Evolutionary conservation across 1,139 yeast species (phyloP), one percentile per base, ranked within the genome.

Genomic region (Pichia sp.): DNA sequence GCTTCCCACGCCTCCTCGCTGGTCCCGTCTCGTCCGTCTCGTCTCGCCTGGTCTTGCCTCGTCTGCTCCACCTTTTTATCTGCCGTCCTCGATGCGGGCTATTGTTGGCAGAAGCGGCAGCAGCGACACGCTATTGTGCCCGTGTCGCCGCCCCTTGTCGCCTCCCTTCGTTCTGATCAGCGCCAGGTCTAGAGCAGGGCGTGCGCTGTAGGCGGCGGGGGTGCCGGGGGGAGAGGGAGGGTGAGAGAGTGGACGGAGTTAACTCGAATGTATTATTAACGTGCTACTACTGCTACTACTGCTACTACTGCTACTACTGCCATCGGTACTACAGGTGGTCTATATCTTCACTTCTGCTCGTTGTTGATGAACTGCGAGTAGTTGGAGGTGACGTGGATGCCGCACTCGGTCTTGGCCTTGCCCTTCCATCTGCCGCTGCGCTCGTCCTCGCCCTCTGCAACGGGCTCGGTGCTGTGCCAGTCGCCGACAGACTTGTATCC

Each of bases 371-470:
- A 87, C 63, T 86, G 77, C 0, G 88, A 81, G 67, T 85, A 90
- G 59, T 87, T 79, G 42, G 85, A 79, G 2, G 90, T 80, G 62
- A 85, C 86, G 67, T 93, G 99, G 55, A 93, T 90, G 1, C 99
- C 99, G 72, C 99, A 93, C 69, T 93, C 99, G 0, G 97, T 90
- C 74, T 93, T 93, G 5, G 83, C 79, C 69, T 86, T 81, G 2
- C 97, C 97, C 75, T 87, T 87, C 99, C 99, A 93, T 64, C 99
- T 80, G 1, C 99, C 99, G 34, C 95, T 83, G 62, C 99, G 80
- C 69, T 93, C 99, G 67, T 92, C 97, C 67, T 90, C 97, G 5
- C 95, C 96, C 49, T 87, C 97, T 10, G 75, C 81, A 10, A 90
- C 96, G 1, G 98, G 97, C 44, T 73, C 82, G 0, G 99, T 93